These are phyloP conservation scores for Chaetomiaceae sp. DNA, from an alignment of 2,329 filamentous ascomycete genomes.

Conservation along the genomic window DNA sequence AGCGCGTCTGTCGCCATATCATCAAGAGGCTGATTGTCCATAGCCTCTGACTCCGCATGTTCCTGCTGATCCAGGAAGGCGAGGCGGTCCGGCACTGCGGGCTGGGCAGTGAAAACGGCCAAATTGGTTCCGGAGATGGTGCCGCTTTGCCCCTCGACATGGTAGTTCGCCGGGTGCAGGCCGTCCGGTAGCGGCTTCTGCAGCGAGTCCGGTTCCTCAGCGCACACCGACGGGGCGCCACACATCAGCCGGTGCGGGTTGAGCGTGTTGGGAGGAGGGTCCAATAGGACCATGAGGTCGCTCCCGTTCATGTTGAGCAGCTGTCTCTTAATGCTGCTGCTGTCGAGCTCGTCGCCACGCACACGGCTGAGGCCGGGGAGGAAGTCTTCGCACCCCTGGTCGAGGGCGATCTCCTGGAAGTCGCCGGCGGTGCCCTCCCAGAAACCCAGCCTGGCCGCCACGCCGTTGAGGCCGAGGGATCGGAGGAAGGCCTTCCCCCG, in stretches of 20 bases:
- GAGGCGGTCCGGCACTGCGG: background rate
- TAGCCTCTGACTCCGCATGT: background rate
- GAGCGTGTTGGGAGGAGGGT: constrained; percentile 6
- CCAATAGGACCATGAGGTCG: constrained; percentile 2
- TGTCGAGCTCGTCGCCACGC: background rate
- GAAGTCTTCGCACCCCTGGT: background rate
- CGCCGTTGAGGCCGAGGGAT: constrained; percentile 10
- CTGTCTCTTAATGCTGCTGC: background rate
- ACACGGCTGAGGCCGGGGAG: background rate
- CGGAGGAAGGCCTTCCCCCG: constrained; percentile 14
- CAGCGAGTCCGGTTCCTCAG: no score
- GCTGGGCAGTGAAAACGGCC: background rate
- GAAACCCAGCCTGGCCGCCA: constrained; percentile 9
- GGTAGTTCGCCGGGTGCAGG: constrained; percentile 5
- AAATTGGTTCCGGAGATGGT: background rate
- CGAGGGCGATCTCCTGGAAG: constrained; percentile 7
- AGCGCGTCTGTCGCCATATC: no score
- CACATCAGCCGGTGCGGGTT: constrained; percentile 6
- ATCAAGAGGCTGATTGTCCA: no score
- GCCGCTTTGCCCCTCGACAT: background rate
- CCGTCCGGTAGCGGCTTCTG: background rate
- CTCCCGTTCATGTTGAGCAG: background rate
- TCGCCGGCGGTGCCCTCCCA: constrained; percentile 11
- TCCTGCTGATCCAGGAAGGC: background rate
- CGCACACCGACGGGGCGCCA: background rate